Conservation (phyloP, 2,329 filamentous ascomycete genomes). For the Fusarium napiforme region DNA sequence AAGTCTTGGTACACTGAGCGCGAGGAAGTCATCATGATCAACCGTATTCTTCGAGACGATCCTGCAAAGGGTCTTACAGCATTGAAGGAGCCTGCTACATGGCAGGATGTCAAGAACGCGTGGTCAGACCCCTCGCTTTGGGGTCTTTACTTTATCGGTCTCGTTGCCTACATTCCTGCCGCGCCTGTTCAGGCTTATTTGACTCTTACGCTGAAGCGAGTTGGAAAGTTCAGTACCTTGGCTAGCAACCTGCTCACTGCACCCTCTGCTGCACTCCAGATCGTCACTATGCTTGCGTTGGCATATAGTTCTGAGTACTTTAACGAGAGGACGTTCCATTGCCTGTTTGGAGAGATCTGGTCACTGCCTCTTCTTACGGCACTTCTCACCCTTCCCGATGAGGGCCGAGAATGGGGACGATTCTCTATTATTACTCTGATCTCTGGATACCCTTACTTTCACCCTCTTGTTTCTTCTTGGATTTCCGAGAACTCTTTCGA, state of each 20-base stretch:
- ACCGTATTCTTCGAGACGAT: conserved; percentile 65
- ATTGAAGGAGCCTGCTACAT: conserved; percentile 56
- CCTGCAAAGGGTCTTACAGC: conserved; percentile 63
- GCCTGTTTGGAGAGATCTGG: conserved; percentile 64
- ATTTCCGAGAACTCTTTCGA: conserved; percentile 61
- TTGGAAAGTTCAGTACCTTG: conserved; percentile 67
- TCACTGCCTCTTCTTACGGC: conserved; percentile 62
- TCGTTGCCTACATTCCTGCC: conserved; percentile 62
- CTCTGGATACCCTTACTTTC: conserved; percentile 67
- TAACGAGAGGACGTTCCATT: conserved; percentile 64
- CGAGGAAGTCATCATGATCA: conserved; percentile 77
- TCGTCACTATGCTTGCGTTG: conserved; percentile 64
- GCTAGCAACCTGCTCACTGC: conserved; percentile 72
- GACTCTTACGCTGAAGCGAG: conserved; percentile 64
- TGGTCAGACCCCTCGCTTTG: conserved; percentile 60
- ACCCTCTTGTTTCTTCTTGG: conserved; percentile 64
- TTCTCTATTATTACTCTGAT: conserved; percentile 64
- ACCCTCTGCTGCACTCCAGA: conserved; percentile 66
- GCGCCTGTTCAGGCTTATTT: conserved; percentile 61
- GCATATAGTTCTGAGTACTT: conserved; percentile 66
- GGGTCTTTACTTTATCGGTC: conserved; percentile 61
- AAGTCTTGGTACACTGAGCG: conserved; percentile 74
- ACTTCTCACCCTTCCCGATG: conserved; percentile 60
- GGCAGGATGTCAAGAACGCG: conserved; percentile 56
- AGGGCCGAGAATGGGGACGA: conserved; percentile 61